Conservation (phyloP, 352 stramenopile species). For the Pythium aristosporum region DNA sequence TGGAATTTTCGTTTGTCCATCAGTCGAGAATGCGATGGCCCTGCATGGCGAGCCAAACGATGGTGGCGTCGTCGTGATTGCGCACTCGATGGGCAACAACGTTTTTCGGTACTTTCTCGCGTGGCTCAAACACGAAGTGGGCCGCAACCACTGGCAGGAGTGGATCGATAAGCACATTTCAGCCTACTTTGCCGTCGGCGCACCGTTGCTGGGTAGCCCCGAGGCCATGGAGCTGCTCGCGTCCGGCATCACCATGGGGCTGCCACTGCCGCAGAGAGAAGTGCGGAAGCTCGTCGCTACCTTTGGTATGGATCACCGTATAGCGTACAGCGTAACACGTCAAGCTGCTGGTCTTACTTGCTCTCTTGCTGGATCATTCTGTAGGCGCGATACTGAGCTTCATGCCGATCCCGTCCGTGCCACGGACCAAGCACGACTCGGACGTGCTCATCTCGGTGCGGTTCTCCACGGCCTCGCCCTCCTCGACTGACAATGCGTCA, state of each 20-base stretch:
- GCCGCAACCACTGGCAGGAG: conserved; percentile 61
- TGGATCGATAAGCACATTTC: conserved; percentile 81
- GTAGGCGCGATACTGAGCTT: conserved; percentile 72
- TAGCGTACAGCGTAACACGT: no score
- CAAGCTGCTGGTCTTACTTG: no score
- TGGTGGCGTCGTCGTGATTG: conserved; percentile 66
- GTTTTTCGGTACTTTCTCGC: conserved; percentile 82
- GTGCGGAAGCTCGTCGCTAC: conserved; percentile 71
- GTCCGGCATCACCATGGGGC: conserved; percentile 57
- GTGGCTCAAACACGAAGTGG: conserved; percentile 78
- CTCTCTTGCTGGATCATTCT: background rate
- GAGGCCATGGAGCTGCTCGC: conserved; percentile 70
- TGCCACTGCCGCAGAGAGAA: conserved; percentile 64
- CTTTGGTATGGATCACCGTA: conserved; percentile 41
- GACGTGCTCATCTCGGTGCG: conserved; percentile 57
- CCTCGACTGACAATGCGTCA: background rate
- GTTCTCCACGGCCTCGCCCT: conserved; percentile 24
- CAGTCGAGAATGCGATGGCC: conserved; percentile 62
- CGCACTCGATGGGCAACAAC: conserved; percentile 80
- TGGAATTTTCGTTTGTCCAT: background rate
- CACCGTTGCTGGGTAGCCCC: conserved; percentile 66
- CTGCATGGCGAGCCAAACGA: conserved; percentile 31
- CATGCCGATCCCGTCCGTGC: conserved; percentile 57
- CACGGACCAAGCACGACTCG: conserved; percentile 47
- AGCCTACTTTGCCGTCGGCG: conserved; percentile 73